phyloP scores from a whole-genome alignment of 306 rosid species.

The Medicago truncatula region MtrunA17r5.0-ANR NC_053045.1:45413001-45413500 shows the following conservation, averaged over 20 bases:
- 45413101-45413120: conserved; percentile 62
- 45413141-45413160: conserved; percentile 55
- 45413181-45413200: conserved; percentile 52
- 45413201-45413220: conserved; percentile 56
- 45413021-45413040: conserved; percentile 55
- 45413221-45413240: conserved; percentile 60
- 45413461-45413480: not conserved
- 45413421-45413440: not conserved
- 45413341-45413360: conserved; percentile 12
- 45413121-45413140: conserved; percentile 57
- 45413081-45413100: conserved; percentile 44
- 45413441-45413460: not conserved
- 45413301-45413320: conserved; percentile 52
- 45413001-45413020: conserved; percentile 38
- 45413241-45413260: conserved; percentile 53
- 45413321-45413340: conserved; percentile 39
- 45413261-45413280: conserved; percentile 43
- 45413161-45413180: conserved; percentile 67
- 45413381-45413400: not conserved
- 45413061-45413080: conserved; percentile 37
- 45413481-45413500: not conserved
- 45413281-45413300: conserved; percentile 52
- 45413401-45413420: conserved; percentile 22
- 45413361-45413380: conserved; percentile 19
- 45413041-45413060: conserved; percentile 40